Base-by-base conservation (phyloP, 2,329 filamentous ascomycete species). In the Sclerotinia sclerotiorum region DNA sequence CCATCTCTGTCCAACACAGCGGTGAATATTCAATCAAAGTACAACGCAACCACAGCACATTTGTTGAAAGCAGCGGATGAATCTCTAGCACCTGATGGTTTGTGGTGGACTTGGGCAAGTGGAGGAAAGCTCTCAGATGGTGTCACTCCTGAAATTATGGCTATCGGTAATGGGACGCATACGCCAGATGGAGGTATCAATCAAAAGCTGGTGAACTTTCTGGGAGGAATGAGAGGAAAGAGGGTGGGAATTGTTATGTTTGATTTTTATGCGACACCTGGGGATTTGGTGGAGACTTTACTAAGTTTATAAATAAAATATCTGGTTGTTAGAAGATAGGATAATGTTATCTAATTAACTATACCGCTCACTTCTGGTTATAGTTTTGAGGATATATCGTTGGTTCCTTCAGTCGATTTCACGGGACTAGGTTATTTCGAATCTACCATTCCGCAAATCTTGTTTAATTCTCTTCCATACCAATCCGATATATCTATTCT, bases 171-270 rank as follows among this genome's bases (percentile, higher is more conserved):
- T 57, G 79, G 76, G 2, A 74, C 76, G 4, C 72, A 73, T 11
- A 81, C 80, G 39, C 80, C 79, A 1, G 55, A 73, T 1, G 79
- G 79, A 0, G 83, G 82, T 5, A 79, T 85, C 0, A 85, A 85
- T 70, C 74, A 83, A 24, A 76, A 78, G 58, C 70, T 85, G 2
- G 67, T 80, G 6, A 68, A 75, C 0, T 76, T 80, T 32, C 70
- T 85, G 35, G 69, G 77, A 63, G 57, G 70, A 4, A 70, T 80
- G 68, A 78, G 76, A 56, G 81, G 82, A 2, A 79, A 81, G 73
- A 78, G 83, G 63, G 62, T 84, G n/a, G 83, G 83, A 0, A 81
- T 85, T 69, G 79, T 84, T 19, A 83, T 85, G 77, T 79, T 85
- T 74, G 83, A 85, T 72, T 85, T 82, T 71, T 85, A 79, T 71